phyloP scores from a whole-genome alignment of 2,329 filamentous ascomycete species.

The Hypomyces perniciosus region DNA sequence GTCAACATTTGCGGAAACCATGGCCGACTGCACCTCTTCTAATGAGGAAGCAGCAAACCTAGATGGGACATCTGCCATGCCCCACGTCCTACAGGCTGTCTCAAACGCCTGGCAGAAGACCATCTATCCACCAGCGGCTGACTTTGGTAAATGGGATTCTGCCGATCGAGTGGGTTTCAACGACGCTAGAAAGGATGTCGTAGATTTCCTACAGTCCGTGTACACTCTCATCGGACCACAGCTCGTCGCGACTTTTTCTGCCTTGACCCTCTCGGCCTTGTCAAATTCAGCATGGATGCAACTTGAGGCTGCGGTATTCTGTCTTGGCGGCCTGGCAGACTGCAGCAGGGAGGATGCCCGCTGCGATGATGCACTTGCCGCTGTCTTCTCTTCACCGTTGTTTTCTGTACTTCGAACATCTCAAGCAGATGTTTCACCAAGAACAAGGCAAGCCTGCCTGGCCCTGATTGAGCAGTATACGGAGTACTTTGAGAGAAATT shows the following conservation, averaged over 20 bases:
- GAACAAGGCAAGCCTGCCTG: conserved; percentile 62
- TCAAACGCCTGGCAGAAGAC: conserved; percentile 64
- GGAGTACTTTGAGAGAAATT: conserved; percentile 68
- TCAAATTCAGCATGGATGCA: conserved; percentile 48
- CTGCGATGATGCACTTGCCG: conserved; percentile 52
- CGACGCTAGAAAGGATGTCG: conserved; percentile 72
- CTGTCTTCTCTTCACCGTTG: conserved; percentile 56
- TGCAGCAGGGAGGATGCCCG: conserved; percentile 52
- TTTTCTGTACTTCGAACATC: conserved; percentile 48
- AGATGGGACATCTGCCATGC: conserved; percentile 55
- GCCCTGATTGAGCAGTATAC: conserved; percentile 66
- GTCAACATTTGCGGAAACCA: conserved; percentile 67
- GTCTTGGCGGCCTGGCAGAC: conserved; percentile 61
- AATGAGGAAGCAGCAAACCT: conserved; percentile 38
- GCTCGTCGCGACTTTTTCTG: conserved; percentile 52
- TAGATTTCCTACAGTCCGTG: conserved; percentile 67
- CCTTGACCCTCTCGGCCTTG: conserved; percentile 47
- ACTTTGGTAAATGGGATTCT: conserved; percentile 62
- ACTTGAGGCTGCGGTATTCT: conserved; percentile 57
- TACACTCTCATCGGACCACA: conserved; percentile 55
- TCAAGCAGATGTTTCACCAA: conserved; percentile 49
- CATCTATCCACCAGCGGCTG: conserved; percentile 54
- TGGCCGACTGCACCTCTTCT: conserved; percentile 52
- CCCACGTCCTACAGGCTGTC: conserved; percentile 57
- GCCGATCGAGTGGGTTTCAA: conserved; percentile 61